Evolutionary conservation across 2,329 filamentous ascomycete species (phyloP).

Genomic region (Cercospora sp.): DNA sequence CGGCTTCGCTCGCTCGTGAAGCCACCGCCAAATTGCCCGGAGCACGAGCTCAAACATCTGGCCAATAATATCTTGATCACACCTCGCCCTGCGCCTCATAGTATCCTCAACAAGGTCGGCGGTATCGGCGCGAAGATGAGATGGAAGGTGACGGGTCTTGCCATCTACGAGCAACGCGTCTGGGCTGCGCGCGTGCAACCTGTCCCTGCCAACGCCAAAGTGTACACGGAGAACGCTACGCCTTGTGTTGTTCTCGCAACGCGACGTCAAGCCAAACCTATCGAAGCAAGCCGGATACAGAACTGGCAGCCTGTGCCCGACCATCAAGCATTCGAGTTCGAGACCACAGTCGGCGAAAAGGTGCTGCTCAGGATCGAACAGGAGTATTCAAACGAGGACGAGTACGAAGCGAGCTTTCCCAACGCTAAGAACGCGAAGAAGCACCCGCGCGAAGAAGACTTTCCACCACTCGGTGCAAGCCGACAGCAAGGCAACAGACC

Average conservation of each 20-base stretch:
- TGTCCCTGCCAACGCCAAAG: constrained; percentile 63
- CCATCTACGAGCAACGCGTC: constrained; percentile 72
- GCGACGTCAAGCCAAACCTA: constrained; percentile 70
- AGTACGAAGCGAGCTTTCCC: constrained; percentile 63
- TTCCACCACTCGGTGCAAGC: constrained; percentile 33
- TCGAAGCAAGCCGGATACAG: constrained; percentile 77
- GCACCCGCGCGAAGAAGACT: constrained; percentile 59
- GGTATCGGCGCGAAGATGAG: constrained; percentile 79
- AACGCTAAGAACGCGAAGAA: constrained; percentile 64
- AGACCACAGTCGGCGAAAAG: constrained; percentile 84
- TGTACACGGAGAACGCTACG: constrained; percentile 75
- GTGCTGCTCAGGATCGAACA: constrained; percentile 77
- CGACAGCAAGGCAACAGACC: constrained; percentile 28
- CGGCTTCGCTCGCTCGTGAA: constrained; percentile 69
- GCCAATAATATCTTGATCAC: constrained; percentile 91
- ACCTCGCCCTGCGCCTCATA: constrained; percentile 69
- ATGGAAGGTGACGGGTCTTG: constrained; percentile 80
- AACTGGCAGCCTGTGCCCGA: constrained; percentile 76
- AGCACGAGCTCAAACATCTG: constrained; percentile 74
- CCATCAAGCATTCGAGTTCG: constrained; percentile 73
- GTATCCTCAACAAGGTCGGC: constrained; percentile 78
- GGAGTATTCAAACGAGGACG: constrained; percentile 63
- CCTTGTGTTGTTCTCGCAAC: constrained; percentile 83
- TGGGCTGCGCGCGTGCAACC: constrained; percentile 85
- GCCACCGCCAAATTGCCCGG: constrained; percentile 61